Conservation (phyloP, 495 filamentous ascomycete genomes). For the Oidiodendron maius region DNA sequence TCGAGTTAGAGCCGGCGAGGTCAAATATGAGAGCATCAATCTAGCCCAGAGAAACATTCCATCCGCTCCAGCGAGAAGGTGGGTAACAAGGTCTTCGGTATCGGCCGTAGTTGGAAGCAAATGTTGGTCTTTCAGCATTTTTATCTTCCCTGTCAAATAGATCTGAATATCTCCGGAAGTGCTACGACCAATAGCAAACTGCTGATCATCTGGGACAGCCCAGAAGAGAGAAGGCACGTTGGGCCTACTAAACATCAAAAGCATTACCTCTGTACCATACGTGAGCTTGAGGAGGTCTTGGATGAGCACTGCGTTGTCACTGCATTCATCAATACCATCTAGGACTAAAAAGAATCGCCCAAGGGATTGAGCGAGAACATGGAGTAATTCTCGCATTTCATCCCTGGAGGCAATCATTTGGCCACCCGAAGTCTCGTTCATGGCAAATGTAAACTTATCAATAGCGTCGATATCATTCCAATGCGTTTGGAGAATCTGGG, state of each 20-base stretch:
- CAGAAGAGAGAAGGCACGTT: not conserved
- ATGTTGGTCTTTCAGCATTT: not conserved
- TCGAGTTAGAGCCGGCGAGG: not conserved
- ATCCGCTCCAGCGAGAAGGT: not conserved
- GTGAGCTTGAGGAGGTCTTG: not conserved
- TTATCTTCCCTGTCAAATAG: not conserved
- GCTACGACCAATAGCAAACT: not conserved
- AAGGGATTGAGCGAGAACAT: not conserved
- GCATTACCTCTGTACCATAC: not conserved
- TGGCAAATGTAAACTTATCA: not conserved
- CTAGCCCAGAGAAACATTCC: conserved; percentile 4
- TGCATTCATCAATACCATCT: not conserved
- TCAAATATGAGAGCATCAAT: not conserved
- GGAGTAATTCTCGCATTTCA: not conserved
- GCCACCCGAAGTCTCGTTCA: not conserved
- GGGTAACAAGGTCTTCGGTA: not conserved
- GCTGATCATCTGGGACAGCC: not conserved
- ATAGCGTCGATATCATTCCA: not conserved
- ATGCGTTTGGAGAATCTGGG: not conserved
- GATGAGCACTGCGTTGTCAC: not conserved
- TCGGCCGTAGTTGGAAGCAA: not conserved
- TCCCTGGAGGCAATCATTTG: not conserved
- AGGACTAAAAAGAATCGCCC: not conserved
- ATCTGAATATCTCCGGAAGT: not conserved
- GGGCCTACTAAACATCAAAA: not conserved